phyloP scores from a whole-genome alignment of 768 basidiomycete genomes.

The Phylloporus sp. region DNA sequence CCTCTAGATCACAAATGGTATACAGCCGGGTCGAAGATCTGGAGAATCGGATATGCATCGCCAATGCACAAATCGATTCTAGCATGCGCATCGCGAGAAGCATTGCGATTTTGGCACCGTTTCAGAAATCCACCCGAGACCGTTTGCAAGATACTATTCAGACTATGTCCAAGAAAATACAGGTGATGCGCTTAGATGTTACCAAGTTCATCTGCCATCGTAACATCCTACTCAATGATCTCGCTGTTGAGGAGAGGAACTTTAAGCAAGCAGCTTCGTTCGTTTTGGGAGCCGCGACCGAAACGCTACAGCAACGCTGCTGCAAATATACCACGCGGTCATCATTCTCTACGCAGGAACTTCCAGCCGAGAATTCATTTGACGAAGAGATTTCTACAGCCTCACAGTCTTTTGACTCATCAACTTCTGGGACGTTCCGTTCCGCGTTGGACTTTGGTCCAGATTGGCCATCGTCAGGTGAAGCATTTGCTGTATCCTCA shows the following conservation, averaged over 20 bases:
- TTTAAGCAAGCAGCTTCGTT: conserved; percentile 62
- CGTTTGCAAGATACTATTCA: conserved; percentile 60
- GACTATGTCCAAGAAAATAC: conserved; percentile 58
- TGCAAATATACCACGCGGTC: conserved; percentile 29
- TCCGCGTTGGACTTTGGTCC: conserved; percentile 57
- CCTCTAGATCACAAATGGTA: conserved; percentile 52
- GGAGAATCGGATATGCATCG: conserved; percentile 49
- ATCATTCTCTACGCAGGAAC: conserved; percentile 34
- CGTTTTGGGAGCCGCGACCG: conserved; percentile 70
- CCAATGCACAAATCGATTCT: conserved; percentile 56
- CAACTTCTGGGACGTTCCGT: conserved; percentile 56
- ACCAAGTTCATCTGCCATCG: conserved; percentile 72
- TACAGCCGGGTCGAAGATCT: conserved; percentile 61
- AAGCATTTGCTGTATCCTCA: conserved; percentile 33
- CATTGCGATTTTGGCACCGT: conserved; percentile 80
- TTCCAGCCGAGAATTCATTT: conserved; percentile 10
- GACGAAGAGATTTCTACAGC: conserved; percentile 9
- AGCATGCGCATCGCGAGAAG: conserved; percentile 75
- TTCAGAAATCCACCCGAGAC: conserved; percentile 79
- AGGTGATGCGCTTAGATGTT: conserved; percentile 64
- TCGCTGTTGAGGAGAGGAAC: conserved; percentile 63
- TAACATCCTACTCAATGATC: conserved; percentile 66
- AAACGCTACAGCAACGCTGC: conserved; percentile 49
- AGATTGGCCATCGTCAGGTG: conserved; percentile 43
- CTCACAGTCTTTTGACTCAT: conserved; percentile 39